Evolutionary conservation across 2,329 filamentous ascomycete genomes (phyloP).

Genomic region (Ophiostoma sp.): DNA sequence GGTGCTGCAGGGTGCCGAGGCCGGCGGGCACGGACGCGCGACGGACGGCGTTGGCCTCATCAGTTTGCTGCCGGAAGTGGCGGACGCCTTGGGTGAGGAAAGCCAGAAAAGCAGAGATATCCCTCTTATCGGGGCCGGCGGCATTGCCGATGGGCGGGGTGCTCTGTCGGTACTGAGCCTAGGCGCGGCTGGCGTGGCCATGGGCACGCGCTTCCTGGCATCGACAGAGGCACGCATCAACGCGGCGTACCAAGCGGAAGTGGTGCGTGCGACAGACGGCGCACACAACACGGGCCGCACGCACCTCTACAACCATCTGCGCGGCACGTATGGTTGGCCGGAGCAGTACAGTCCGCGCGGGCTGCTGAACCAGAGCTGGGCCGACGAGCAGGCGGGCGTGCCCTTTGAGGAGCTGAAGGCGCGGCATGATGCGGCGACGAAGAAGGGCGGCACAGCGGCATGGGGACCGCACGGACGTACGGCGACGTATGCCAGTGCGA

Average conservation of each 20-base stretch:
- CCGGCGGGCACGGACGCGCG: constrained; percentile 56
- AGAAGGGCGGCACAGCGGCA: constrained; percentile 31
- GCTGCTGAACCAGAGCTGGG: constrained; percentile 39
- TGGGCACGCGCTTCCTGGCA: constrained; percentile 62
- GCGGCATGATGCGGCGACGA: constrained; percentile 37
- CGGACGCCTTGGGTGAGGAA: constrained; percentile 38
- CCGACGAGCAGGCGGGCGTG: constrained; percentile 37
- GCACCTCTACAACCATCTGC: constrained; percentile 41
- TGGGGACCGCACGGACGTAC: constrained; percentile 29
- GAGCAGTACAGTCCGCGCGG: constrained; percentile 38
- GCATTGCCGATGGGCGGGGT: constrained; percentile 52
- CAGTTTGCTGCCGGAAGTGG: constrained; percentile 53
- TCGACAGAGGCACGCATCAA: constrained; percentile 37
- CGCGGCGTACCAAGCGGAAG: constrained; percentile 40
- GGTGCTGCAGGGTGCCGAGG: constrained; percentile 59
- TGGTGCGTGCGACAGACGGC: constrained; percentile 39
- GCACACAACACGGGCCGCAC: constrained; percentile 39
- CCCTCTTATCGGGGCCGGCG: constrained; percentile 52
- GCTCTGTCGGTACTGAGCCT: constrained; percentile 51
- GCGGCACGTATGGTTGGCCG: constrained; percentile 42
- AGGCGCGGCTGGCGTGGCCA: constrained; percentile 49
- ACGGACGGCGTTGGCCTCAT: constrained; percentile 49
- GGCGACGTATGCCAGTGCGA: constrained; percentile 25
- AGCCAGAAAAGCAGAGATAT: constrained; percentile 28
- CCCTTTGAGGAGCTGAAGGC: constrained; percentile 40